Percentiles rank a stretch among this genome's conserved stretches.
Evolutionary conservation across 371 early-diverging fungal genomes (phyloP).

Genomic region (Mortierella sp.): DNA sequence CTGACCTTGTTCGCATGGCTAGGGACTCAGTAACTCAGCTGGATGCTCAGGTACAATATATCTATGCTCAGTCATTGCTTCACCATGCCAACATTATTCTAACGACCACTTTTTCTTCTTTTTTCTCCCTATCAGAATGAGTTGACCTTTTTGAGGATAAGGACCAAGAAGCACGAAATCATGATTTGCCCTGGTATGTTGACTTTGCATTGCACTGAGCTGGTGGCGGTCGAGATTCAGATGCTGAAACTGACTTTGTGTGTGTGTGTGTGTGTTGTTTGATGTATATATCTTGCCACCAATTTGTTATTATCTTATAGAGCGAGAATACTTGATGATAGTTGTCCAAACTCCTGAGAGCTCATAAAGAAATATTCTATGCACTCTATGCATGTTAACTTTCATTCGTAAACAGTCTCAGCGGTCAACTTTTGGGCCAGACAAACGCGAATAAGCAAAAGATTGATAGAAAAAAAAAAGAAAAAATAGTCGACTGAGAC

Average conservation of each 20-base stretch:
- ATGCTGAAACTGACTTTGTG: slow-evolving; percentile 1
- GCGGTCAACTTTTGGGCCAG: background rate
- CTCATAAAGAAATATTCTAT: slow-evolving; percentile 33
- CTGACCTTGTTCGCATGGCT: slow-evolving; percentile 80
- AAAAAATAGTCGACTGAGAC: too few species aligned
- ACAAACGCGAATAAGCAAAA: too few species aligned
- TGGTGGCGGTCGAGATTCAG: background rate
- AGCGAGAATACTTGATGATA: slow-evolving; percentile 90
- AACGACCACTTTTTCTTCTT: background rate
- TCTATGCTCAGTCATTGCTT: background rate
- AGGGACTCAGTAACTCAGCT: slow-evolving; percentile 75
- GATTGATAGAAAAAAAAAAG: too few species aligned
- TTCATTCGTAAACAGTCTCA: background rate
- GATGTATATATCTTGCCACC: background rate
- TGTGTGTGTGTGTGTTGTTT: background rate
- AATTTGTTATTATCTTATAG: slow-evolving; percentile 55
- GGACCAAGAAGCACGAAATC: slow-evolving; percentile 95
- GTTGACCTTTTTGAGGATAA: slow-evolving; percentile 91
- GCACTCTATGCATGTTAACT: background rate
- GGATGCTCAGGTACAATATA: slow-evolving; percentile 72
- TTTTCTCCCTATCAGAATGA: slow-evolving; percentile 75
- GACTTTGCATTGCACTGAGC: background rate
- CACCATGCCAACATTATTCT: background rate
- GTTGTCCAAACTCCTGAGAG: slow-evolving; percentile 85
- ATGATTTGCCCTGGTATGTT: slow-evolving; percentile 92